Evolutionary conservation across 208 protist species (phyloP), one percentile per base, ranked within the genome.

Genomic region (Crithidia bombi): DNA sequence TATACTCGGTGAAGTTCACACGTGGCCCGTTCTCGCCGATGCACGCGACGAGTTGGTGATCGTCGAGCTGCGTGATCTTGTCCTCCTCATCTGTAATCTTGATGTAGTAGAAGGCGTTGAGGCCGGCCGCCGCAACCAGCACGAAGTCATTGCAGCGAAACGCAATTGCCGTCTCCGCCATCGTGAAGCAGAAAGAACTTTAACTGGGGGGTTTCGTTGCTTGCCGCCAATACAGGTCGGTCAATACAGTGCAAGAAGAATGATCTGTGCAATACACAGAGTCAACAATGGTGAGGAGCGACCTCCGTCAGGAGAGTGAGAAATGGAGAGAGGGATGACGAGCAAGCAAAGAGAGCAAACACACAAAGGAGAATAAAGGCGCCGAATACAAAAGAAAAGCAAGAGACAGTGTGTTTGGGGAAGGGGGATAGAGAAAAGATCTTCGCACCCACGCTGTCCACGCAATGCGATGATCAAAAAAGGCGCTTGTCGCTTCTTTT

Each of bases 1-100:
- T 94, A 75, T 96, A 97, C 67, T 97, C 93, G n/a, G 83, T 87
- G 70, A 98, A 98, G 75, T 98, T 89, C 50, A 91, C 88, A 19
- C 95, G 81, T 35, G 97, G 93, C 4, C 93, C 95, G 65, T 94
- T 95, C 58, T 95, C 90, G 36, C 93, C 93, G 33, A 84, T 82
- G 72, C 89, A 92, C 7, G 91, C 94, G 47, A 97, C 83, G 65
- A 97, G n/a, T 80, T 97, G 95, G 72, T 97, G 87, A 14, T 83
- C 77, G 65, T 95, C 86, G 46, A 96, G 72, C 71, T 91, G 77
- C 41, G 83, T 89, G 43, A 98, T 92, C 76, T 98, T 98, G 55
- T 98, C 97, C 68, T 97, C 91, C 43, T 85, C 74, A 39, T 96
- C 86, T 14, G 95, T 96, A 56, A 98, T 94, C 54, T 97, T 95